Evolutionary conservation across 768 basidiomycete species (phyloP).

Genomic region (Tulasnella sp.): DNA sequence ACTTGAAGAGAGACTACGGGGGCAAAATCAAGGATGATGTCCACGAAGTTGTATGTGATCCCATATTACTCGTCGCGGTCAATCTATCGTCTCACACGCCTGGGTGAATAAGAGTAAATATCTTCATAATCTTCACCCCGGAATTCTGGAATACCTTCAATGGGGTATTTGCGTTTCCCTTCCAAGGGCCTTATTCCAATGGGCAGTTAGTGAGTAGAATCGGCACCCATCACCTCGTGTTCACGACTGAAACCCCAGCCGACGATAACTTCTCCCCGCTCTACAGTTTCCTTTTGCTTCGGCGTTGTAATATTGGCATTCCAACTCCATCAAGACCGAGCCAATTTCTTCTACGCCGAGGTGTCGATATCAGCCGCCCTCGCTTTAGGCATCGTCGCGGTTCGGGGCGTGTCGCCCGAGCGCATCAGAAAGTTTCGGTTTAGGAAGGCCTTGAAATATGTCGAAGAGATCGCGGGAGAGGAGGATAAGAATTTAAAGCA

Average conservation of each 20-base stretch:
- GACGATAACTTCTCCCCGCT: too few species aligned
- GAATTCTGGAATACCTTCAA: not conserved
- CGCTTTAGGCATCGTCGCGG: not conserved
- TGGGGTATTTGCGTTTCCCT: not conserved
- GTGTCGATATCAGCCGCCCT: not conserved
- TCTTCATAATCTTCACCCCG: not conserved
- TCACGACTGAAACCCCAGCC: too few species aligned
- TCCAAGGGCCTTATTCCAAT: not conserved
- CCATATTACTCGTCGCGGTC: not conserved
- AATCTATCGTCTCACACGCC: too few species aligned
- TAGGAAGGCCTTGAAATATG: too few species aligned
- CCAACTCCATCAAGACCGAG: not conserved
- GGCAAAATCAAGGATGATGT: not conserved
- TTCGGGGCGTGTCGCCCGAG: not conserved
- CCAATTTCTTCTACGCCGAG: not conserved
- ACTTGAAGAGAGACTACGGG: not conserved
- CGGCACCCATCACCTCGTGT: not conserved
- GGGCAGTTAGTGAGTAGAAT: not conserved
- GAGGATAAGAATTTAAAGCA: too few species aligned
- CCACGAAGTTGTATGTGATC: not conserved
- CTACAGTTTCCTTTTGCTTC: not conserved
- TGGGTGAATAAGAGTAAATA: not conserved
- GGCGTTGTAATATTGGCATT: not conserved
- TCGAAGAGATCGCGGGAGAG: too few species aligned
- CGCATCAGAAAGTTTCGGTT: too few species aligned